Base-by-base conservation (phyloP, 805 yeast species). In the Clavispora vitiphila region DNA sequence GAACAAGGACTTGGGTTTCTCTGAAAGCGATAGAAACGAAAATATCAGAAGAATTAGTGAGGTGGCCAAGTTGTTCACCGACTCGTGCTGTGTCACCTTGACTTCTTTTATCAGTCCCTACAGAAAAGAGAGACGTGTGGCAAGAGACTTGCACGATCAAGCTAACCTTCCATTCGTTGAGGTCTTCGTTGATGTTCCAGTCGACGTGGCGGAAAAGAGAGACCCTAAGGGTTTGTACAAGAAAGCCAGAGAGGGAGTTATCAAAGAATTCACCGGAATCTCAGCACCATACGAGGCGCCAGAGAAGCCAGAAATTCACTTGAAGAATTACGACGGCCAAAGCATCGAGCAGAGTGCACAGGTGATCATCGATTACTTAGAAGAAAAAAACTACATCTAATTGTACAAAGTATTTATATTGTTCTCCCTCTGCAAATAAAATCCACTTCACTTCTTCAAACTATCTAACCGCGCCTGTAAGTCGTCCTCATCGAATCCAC, bases 271-370 rank as follows among this genome's bases (percentile, higher is more conserved):
- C 70, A 90, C 98, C 12, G 98, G 98, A 43, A 84, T 90, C 43
- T 81, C 89, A 50, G 97, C 96, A 9, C 98, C 98, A 29, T 90
- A 90, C 63, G 98, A 90, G 71, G 93, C 86, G 3, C 98, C 98
- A 38, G 83, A 76, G 52, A 57, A 65, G 26, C 87, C 98, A 21
- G 98, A 90, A 68, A 72, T 90, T 45, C 90, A 83, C 59, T 68
- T 90, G 60, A 78, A 77, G 53, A 87, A 91, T 43, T 83, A 84
- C 58, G 58, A 61, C 41, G 72, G 79, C 54, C 68, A 73, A 41
- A 66, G 84, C 31, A 78, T 89, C 36, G 96, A 90, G 68, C 86
- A 89, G 58, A 79, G 91, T 56, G 96, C 95, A 24, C 65, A 76
- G 52, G 68, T 74, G 50, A 84, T 90, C 57, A 75, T 77, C 52